These are phyloP conservation scores for Rhynchosporium agropyri DNA, from an alignment of 2,329 filamentous ascomycete species.

Conservation along the genomic window DNA sequence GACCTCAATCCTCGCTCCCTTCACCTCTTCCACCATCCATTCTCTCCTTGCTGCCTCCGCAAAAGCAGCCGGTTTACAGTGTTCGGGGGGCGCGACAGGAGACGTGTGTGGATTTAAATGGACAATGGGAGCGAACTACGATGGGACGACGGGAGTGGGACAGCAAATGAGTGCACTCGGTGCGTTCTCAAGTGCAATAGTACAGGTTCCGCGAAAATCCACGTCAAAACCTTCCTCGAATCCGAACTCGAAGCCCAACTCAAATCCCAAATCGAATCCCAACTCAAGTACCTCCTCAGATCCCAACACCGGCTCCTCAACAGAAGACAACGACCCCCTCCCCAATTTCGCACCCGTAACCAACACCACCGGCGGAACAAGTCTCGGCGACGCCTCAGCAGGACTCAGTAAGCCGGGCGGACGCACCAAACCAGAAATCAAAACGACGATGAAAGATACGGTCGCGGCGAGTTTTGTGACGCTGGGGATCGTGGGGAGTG, in stretches of 20 bases:
- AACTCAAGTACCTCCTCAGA: too few relatives aligned
- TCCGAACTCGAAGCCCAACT: too few relatives aligned
- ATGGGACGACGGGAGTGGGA: slow-evolving; percentile 64
- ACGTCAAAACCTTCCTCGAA: too few relatives aligned
- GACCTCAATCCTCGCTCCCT: slow-evolving; percentile 65
- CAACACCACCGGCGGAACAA: slow-evolving; percentile 56
- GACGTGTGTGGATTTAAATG: slow-evolving; percentile 64
- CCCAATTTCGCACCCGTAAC: slow-evolving; percentile 18
- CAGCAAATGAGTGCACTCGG: slow-evolving; percentile 73
- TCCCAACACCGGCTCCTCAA: too few relatives aligned
- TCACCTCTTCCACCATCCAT: slow-evolving; percentile 56
- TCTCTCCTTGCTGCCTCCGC: slow-evolving; percentile 59
- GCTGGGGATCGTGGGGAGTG: slow-evolving; percentile 51
- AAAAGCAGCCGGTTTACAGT: slow-evolving; percentile 58
- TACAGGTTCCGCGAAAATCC: slow-evolving; percentile 49
- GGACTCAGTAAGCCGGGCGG: slow-evolving; percentile 26
- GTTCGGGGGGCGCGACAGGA: slow-evolving; percentile 58
- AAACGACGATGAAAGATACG: slow-evolving; percentile 57
- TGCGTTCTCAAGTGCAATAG: slow-evolving; percentile 61
- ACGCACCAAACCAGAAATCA: neutral
- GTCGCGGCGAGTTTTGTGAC: slow-evolving; percentile 71
- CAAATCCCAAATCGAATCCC: too few relatives aligned
- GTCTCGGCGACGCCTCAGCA: slow-evolving; percentile 45
- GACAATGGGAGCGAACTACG: slow-evolving; percentile 56
- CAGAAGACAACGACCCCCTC: neutral